Evolutionary conservation across 75 land plant genomes (phyloP), one percentile per base, ranked within the genome.

Genomic region (Isoetes taiwanensis): DNA sequence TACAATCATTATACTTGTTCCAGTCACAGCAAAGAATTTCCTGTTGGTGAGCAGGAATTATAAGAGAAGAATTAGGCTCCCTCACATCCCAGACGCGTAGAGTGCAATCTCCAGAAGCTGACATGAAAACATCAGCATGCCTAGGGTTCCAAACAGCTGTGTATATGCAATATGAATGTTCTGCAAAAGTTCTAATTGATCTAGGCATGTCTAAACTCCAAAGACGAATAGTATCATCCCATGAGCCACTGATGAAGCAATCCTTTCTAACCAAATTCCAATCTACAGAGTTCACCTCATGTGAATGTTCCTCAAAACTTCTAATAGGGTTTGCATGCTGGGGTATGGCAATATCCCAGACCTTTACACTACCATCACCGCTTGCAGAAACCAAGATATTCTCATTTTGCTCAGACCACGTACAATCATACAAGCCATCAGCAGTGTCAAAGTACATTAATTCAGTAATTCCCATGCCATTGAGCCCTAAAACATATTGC

Each of bases 91-190:
- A 93, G 30, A 86, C 30, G 8, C 89, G 74, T 33, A 72, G 35
- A 6, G 98, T 93, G 59, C 89, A 75, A 62, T 93, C 98, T 6
- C 98, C 98, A 26, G 95, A 87, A 8, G 86, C 85, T 30, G 95
- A 86, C 28, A 86, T 83, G 35, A 93, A 81, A 26, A 93, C 80
- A 41, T 93, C 98, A 2, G 80, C 78, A 65, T 93, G 95, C 24
- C 85, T 63, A 26, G 98, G 98, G 74, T 81, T 78, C 98, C 97
- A 87, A 11, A 48, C 57, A 26, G 72, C 76, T 32, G 82, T 57
- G 75, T 93, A 93, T 34, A 87, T 83, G 69, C 95, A 93, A 41
- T 87, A 84, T 17, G 83, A 70, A 64, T 93, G 98, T 65, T 84
- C 95, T 35, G 66, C 68, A 64, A 93, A 87, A n/a, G 79, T 79